Evolutionary conservation across 192 early-diverging fungal species (phyloP), one percentile per base, ranked within the genome.

Genomic region (Geranomyces variabilis): DNA sequence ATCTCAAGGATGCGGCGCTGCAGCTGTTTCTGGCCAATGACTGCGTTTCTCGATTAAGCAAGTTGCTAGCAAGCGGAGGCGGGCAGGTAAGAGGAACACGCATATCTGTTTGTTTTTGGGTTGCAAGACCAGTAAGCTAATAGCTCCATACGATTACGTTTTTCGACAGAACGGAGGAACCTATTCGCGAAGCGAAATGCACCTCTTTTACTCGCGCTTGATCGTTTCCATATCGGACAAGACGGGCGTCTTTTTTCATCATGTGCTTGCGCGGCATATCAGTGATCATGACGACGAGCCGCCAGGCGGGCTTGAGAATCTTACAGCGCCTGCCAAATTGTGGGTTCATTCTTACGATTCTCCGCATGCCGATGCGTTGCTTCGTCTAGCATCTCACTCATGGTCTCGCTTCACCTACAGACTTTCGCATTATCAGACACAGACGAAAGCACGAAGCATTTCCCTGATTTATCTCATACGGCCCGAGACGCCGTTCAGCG

Each of bases 401-500:
- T 41, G 36, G 3, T 10, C 36, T 10, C 10, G 36, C 5, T 10
- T 41, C 36, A 10, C 10, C 10, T 41, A 10, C 33, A 70, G 69
- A 45, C 60, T 70, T 8, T 28, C 41, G 21, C 55, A 29, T 0
- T 61, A 70, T 29, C 58, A 48, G 9, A 17, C 33, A 1, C 69
- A 60, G 1, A 70, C 69, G 15, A 43, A 53, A 17, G 72, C 65
- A n/a, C 51, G 15, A 19, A 74, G 29, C 58, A 19, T 74, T 3
- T 70, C 67, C 17, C 67, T 75, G 17, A 70, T 75, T 7, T 75
- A 70, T 45, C 44, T 75, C n/a, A 63, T 75, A 31, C 21, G 29
- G 5, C 58, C 36, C 28, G 31, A 49, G 7, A 22, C 28, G 12
- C 74, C 74, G 15, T 75, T 70, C 45, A 63, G 17, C n/a, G 56